These are phyloP conservation scores for Ganoderma resinaceum DNA, from an alignment of 1,284 basidiomycete species.

Conservation along the genomic window DNA sequence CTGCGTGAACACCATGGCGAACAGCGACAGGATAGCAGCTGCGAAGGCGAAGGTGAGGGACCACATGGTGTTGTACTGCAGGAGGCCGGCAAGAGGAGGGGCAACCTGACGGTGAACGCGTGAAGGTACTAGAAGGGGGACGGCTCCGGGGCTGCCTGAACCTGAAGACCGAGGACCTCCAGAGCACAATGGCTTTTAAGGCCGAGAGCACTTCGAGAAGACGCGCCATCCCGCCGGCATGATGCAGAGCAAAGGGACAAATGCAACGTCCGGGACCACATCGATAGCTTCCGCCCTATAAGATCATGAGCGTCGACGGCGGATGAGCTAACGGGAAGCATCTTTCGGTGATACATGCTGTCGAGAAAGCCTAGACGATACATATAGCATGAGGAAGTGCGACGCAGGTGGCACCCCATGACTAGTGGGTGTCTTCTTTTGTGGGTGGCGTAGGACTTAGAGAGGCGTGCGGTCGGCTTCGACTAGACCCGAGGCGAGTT, in stretches of 20 bases:
- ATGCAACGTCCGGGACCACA: constrained; percentile 5
- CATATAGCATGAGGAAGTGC: background rate
- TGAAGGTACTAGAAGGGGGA: background rate
- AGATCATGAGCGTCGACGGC: background rate
- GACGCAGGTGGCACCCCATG: background rate
- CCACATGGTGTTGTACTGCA: background rate
- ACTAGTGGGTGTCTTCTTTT: background rate
- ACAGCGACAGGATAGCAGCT: constrained; percentile 8
- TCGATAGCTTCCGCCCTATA: constrained; percentile 17
- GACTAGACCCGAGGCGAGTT: background rate
- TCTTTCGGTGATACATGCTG: background rate
- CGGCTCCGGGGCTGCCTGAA: background rate
- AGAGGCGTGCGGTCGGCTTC: background rate
- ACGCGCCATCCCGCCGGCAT: background rate
- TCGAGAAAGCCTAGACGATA: background rate
- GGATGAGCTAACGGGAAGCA: constrained; percentile 5
- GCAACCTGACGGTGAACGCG: background rate
- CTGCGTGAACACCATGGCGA: constrained; percentile 30
- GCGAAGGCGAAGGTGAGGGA: background rate
- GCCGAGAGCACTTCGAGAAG: background rate
- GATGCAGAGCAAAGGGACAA: background rate
- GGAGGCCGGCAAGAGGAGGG: background rate
- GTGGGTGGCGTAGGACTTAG: background rate
- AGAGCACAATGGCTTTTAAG: background rate
- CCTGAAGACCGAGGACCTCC: background rate